A percentile compares a stretch with the other conserved stretches of the same genome.
Evolutionary conservation across 2,329 filamentous ascomycete genomes (phyloP).

Genomic region (Cadophora sp.): DNA sequence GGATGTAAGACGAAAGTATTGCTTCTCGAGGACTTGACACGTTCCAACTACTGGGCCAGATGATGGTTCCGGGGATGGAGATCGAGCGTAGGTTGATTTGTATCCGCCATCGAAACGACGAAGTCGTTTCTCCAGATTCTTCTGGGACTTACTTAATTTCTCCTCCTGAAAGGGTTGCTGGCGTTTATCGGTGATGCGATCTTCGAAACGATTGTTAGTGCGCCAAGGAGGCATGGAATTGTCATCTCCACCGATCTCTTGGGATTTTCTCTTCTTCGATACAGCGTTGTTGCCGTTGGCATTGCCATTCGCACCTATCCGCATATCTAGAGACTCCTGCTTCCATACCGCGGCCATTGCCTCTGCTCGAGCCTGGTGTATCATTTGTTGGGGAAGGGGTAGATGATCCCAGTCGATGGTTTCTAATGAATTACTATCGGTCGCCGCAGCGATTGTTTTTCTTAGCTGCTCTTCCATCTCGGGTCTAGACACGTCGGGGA

Average conservation of each 20-base stretch:
- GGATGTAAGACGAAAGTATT: constrained; percentile 90
- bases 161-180: constrained; percentile 55
- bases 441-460: constrained; percentile 81
- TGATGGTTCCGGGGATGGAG: constrained; percentile 62
- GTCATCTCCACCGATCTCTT: constrained; percentile 63
- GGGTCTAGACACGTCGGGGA: constrained; percentile 63
- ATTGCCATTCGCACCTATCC: constrained; percentile 34
- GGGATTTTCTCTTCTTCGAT: constrained; percentile 84
- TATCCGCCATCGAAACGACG: constrained; percentile 81
- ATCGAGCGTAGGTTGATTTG: constrained; percentile 58
- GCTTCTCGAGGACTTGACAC: constrained; percentile 86
- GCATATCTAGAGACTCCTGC: constrained; percentile 39
- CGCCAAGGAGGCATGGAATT: constrained; percentile 72
- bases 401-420: constrained; percentile 82
- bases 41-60: constrained; percentile 83
- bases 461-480: constrained; percentile 89
- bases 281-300: constrained; percentile 24
- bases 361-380: constrained; percentile 70
- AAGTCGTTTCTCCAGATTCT: constrained; percentile 85
- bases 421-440: constrained; percentile 74
- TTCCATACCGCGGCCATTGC: constrained; percentile 36
- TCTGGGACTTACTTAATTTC: constrained; percentile 85
- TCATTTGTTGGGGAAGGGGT: constrained; percentile 84
- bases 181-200: constrained; percentile 71
- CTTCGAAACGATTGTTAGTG: constrained; percentile 71